phyloP scores from a whole-genome alignment of 2,329 filamentous ascomycete genomes.

The Lasiodiplodia sp. region DNA sequence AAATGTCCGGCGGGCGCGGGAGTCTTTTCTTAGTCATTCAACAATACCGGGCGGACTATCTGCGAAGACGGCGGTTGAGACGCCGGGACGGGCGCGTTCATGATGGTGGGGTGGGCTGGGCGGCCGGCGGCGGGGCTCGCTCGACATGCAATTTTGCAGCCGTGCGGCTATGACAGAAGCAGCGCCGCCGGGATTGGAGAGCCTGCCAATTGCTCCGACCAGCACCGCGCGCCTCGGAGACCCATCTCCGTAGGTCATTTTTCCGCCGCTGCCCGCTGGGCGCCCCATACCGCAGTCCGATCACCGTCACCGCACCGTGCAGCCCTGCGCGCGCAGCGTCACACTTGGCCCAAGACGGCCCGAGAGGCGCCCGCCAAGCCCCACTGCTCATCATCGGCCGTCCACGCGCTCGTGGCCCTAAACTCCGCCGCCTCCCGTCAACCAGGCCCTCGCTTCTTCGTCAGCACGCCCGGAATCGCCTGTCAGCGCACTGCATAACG shows the following conservation, averaged over 20 bases:
- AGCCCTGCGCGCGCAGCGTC: conserved; percentile 2
- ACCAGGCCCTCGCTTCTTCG: conserved; percentile 20
- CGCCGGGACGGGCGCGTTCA: conserved; percentile 6
- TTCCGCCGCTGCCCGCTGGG: conserved; percentile 16
- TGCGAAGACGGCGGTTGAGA: conserved; percentile 27
- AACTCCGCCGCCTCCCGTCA: conserved; percentile 25
- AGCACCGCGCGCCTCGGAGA: conserved; percentile 22
- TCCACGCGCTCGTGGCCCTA: conserved; percentile 13
- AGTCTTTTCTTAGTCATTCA: conserved; percentile 23
- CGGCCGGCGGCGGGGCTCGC: conserved; percentile 23
- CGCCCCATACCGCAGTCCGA: conserved; percentile 5
- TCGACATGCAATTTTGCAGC: conserved; percentile 17
- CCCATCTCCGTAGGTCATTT: conserved; percentile 21
- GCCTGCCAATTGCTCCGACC: conserved; percentile 1
- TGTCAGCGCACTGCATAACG: conserved; percentile 23
- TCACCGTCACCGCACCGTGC: not conserved
- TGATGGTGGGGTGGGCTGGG: conserved; percentile 25
- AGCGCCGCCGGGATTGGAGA: conserved; percentile 19
- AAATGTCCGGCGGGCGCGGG: conserved; percentile 8
- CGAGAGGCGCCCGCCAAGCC: conserved; percentile 25
- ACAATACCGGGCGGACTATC: conserved; percentile 15
- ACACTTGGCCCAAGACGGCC: conserved; percentile 12
- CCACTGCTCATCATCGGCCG: conserved; percentile 19
- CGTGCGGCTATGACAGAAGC: conserved; percentile 21
- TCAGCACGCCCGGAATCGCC: conserved; percentile 21